Evolutionary conservation across 257 asterid genomes (phyloP), one percentile per base, ranked within the genome.

Genomic region (Capsicum pubescens): DNA sequence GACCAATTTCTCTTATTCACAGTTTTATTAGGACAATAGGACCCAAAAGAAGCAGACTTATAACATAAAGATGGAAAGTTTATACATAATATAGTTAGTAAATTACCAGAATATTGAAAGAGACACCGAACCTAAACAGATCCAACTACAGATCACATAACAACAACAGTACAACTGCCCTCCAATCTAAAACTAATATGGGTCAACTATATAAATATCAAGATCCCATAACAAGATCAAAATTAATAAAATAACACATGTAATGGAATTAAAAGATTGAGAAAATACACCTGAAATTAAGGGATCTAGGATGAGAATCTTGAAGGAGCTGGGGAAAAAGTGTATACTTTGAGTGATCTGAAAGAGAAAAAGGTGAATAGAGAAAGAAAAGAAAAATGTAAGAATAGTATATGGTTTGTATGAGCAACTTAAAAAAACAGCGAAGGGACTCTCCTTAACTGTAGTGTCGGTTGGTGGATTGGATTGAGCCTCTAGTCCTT

Each of bases 381-480:
- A 68, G 36, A 71, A 5, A 44, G 58, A 48, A 46, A 44, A 46
- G 59, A 7, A 19, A 8, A 48, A 39, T 39, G 5, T 39, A 39
- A 1, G 44, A 39, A 39, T 39, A 39, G 44, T 39, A 39, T 39
- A 39, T 39, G 44, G 3, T 39, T 39, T 39, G 5, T 39, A 39
- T 39, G 44, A 6, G 63, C 76, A 68, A 52, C 76, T 68, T 36
- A 68, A 13, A 68, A 68, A 67, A 67, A 35, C 46, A 67, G 44
- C 17, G 36, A 66, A 13, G 48, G 12, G 19, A 35, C 48, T 55
- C 59, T 55, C 59, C 59, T 55, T 55, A 26, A 64, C 70, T 64
- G 44, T 54, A 26, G 81, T 76, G 81, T 52, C 81, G 81, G 81
- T 54, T 76, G 81, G 64, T 76, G 61, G 50, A 54, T 69, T 54